phyloP scores from a whole-genome alignment of 2,329 filamentous ascomycete species.

The Helminthosporium solani region DNA sequence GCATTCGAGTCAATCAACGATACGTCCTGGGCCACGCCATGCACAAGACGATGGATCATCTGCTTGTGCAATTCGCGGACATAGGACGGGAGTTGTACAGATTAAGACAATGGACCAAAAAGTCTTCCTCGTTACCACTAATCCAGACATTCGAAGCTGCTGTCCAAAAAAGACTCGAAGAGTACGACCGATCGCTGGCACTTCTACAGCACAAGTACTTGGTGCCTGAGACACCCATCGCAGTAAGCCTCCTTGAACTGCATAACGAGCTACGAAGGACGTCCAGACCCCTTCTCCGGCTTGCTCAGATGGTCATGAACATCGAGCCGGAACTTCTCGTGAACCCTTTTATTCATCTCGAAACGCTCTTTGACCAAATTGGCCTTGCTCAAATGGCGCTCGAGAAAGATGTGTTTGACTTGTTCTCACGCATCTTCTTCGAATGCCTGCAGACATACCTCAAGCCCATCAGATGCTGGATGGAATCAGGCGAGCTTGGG shows the following conservation, averaged over 20 bases:
- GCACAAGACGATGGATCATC: conserved; percentile 32
- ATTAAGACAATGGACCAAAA: conserved; percentile 52
- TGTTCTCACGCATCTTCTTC: conserved; percentile 70
- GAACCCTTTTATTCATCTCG: conserved; percentile 70
- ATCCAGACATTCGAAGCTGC: conserved; percentile 71
- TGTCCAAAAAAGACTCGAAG: conserved; percentile 56
- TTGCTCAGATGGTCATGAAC: conserved; percentile 63
- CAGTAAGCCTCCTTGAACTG: conserved; percentile 68
- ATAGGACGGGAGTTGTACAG: conserved; percentile 51
- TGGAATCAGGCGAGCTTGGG: conserved; percentile 72
- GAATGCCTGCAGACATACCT: conserved; percentile 81
- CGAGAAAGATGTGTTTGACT: conserved; percentile 61
- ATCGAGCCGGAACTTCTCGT: conserved; percentile 48
- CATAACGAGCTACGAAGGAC: conserved; percentile 57
- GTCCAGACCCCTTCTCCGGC: conserved; percentile 57
- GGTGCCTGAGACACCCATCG: conserved; percentile 52
- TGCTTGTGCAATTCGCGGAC: conserved; percentile 48
- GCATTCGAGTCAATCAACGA: conserved; percentile 37
- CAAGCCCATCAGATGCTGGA: conserved; percentile 78
- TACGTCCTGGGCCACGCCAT: conserved; percentile 45
- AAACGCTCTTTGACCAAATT: conserved; percentile 71
- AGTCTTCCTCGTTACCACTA: conserved; percentile 37
- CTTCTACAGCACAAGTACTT: conserved; percentile 62
- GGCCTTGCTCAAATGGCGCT: conserved; percentile 70
- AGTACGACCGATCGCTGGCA: conserved; percentile 62